Base-by-base conservation (phyloP, 352 stramenopile species). In the Phytopythium montanum region DNA sequence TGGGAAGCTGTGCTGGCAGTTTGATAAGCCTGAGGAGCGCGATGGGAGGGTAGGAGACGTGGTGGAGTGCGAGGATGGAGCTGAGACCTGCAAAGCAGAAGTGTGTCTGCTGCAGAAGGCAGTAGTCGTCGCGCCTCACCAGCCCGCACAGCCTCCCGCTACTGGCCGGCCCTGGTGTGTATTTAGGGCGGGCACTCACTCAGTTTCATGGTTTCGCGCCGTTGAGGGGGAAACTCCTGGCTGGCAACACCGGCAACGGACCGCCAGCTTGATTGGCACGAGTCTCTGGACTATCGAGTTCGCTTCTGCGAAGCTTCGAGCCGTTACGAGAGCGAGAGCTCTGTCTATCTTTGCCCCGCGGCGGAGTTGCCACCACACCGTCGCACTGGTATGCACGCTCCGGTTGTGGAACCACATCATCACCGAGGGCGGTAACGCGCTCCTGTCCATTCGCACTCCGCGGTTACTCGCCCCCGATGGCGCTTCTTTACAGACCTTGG, bases 181-280 rank as follows among this genome's bases (percentile, higher is more conserved):
- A 38, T 41, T 50, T 50, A 33, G 44, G 51, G 14, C n/a, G 33
- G n/a, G 10, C 31, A 21, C 2, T n/a, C 33, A 57, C 54, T 59
- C 54, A 25, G 54, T 59, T 59, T 59, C 54, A 59, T 36, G 21
- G 34, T 59, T 59, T 59, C 54, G 38, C 54, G 19, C 38, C 51
- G 51, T 56, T 56, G 51, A 33, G 51, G 23, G n/a, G 31, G 51
- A 56, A 56, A 56, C 51, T 23, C 26, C 51, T 56, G 51, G 33
- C 18, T 26, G 10, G 44, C 44, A 9, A 50, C 4, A 6, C 28
- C 21, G 36, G 41, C 26, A 54, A 54, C 51, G 29, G 51, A 42
- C n/a, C 31, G 51, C 41, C 36, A 38, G 44, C 44, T 51, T 31
- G 12, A 34, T 4, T 9, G 29, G 29, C n/a, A n/a, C n/a, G n/a